phyloP scores from a whole-genome alignment of 2,329 filamentous ascomycete species.

The Colletotrichum shisoi region DNA sequence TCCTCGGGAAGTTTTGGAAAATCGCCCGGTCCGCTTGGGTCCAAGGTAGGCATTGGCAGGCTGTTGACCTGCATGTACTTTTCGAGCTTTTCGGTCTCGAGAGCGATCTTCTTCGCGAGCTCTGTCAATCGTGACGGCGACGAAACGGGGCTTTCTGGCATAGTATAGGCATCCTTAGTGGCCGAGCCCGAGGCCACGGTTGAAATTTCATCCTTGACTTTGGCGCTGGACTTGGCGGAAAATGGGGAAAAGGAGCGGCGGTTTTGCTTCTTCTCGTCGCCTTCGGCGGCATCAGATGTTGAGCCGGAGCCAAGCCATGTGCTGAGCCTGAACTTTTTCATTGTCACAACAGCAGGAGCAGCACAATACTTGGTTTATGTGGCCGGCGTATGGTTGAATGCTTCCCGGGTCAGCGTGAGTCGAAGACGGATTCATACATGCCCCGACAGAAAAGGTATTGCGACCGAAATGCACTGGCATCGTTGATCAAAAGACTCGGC shows the following conservation, averaged over 20 bases:
- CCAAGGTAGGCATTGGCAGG: slow-evolving; percentile 56
- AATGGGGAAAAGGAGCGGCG: slow-evolving; percentile 48
- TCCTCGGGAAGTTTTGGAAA: slow-evolving; percentile 59
- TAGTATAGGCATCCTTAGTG: background rate
- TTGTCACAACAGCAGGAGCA: background rate
- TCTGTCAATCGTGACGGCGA: slow-evolving; percentile 52
- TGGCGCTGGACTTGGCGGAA: slow-evolving; percentile 24
- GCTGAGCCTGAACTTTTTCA: slow-evolving; percentile 49
- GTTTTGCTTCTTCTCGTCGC: slow-evolving; percentile 48
- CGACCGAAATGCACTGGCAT: slow-evolving; percentile 2
- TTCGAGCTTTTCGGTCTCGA: slow-evolving; percentile 60
- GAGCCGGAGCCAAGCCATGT: slow-evolving; percentile 48
- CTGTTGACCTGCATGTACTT: slow-evolving; percentile 55
- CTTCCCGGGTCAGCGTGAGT: slow-evolving; percentile 4
- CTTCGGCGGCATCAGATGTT: slow-evolving; percentile 39
- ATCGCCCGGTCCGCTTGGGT: slow-evolving; percentile 53
- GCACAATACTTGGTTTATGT: background rate
- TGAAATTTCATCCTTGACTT: slow-evolving; percentile 8
- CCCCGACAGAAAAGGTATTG: background rate
- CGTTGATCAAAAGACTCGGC: slow-evolving; percentile 3
- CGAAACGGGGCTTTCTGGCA: background rate
- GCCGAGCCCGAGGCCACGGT: background rate
- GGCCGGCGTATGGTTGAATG: too few relatives aligned
- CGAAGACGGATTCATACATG: background rate
- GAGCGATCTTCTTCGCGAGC: slow-evolving; percentile 58